phyloP scores from a whole-genome alignment of 371 early-diverging fungal species.

The Dentiscutata heterogama region DNA sequence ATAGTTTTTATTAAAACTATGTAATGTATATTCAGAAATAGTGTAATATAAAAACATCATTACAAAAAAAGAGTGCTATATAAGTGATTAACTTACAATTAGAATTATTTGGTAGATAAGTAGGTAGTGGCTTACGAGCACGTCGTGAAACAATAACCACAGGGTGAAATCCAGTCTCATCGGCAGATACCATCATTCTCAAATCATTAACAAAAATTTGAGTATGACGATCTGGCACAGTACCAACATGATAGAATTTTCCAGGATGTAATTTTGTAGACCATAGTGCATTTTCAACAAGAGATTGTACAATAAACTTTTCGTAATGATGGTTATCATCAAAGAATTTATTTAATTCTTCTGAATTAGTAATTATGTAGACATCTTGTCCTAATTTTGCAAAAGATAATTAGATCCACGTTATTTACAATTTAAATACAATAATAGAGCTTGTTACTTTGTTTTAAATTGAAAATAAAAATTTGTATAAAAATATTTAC shows the following conservation, averaged over 20 bases:
- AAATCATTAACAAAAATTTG: constrained; percentile 90
- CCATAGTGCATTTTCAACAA: constrained; percentile 96
- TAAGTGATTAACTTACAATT: too few relatives aligned
- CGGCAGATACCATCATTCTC: constrained; percentile 92
- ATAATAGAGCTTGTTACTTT: too few relatives aligned
- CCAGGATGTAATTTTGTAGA: constrained; percentile 83
- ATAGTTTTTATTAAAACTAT: too few relatives aligned
- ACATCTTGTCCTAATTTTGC: constrained; percentile 82
- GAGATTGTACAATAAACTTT: constrained; percentile 94
- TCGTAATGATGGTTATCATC: constrained; percentile 81
- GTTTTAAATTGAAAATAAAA: too few relatives aligned
- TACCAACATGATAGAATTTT: constrained; percentile 91
- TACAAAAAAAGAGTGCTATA: too few relatives aligned
- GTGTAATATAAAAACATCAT: too few relatives aligned
- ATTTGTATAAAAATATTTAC: too few relatives aligned
- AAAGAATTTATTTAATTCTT: constrained; percentile 84
- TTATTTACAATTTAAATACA: too few relatives aligned
- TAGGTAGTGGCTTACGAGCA: constrained; percentile 69
- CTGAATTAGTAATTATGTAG: constrained; percentile 88
- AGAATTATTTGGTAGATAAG: too few relatives aligned
- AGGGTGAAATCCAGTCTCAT: constrained; percentile 83
- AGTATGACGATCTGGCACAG: constrained; percentile 91
- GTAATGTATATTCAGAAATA: too few relatives aligned
- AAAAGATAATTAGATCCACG: neutral
- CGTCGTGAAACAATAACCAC: constrained; percentile 90